These are phyloP conservation scores for Colletotrichum sidae DNA, from an alignment of 2,329 filamentous ascomycete genomes.

Conservation along the genomic window DNA sequence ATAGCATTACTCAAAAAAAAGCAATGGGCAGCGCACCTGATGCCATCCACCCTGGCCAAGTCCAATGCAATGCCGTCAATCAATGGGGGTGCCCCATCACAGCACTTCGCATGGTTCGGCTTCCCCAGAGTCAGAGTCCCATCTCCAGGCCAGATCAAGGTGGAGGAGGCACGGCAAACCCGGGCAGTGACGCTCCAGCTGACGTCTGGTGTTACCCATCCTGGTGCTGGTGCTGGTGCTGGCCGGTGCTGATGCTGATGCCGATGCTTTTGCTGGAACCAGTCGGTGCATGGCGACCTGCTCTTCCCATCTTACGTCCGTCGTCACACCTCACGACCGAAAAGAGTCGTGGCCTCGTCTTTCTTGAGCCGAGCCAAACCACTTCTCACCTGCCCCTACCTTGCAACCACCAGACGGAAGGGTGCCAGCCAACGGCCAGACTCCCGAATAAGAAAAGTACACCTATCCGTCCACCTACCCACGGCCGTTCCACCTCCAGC, in stretches of 20 bases:
- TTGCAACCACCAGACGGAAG: neutral
- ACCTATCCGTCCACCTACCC: too few species aligned
- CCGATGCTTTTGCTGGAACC: too few species aligned
- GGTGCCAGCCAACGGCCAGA: neutral
- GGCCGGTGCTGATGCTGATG: too few species aligned
- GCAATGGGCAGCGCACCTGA: constrained; percentile 25
- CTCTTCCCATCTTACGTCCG: too few species aligned
- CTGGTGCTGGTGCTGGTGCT: constrained; percentile 6
- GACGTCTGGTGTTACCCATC: neutral
- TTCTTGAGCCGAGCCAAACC: constrained; percentile 4
- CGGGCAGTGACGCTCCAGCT: neutral
- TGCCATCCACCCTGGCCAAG: constrained; percentile 1
- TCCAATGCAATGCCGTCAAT: neutral
- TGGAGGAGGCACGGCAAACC: constrained; percentile 13
- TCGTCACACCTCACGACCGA: too few species aligned
- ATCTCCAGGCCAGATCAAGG: constrained; percentile 5
- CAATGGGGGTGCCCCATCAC: constrained; percentile 6
- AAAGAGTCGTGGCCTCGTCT: neutral
- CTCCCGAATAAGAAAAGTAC: too few species aligned
- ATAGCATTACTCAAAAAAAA: neutral
- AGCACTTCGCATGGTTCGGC: neutral
- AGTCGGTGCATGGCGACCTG: too few species aligned
- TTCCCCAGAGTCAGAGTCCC: constrained; percentile 4
- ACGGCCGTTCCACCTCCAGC: too few species aligned
- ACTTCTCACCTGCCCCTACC: neutral